These are phyloP conservation scores for Olyra latifolia DNA, from an alignment of 176 grass and related monocot species.

Conservation along the genomic window DNA sequence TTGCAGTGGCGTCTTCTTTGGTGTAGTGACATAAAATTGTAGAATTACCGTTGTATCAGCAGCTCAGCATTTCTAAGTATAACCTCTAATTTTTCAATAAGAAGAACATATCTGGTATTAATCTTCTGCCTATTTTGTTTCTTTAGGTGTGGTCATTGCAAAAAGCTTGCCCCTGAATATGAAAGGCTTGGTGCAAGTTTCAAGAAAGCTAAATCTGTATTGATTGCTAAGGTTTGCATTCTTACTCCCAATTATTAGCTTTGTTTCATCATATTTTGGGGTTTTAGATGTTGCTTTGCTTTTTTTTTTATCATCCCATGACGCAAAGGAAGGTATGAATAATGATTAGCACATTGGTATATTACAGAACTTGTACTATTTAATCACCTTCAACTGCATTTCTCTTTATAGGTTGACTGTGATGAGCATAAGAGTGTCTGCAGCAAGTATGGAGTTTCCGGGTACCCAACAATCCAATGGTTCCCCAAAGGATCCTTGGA, in stretches of 20 bases:
- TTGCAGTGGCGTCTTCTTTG: neutral
- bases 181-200: slow-evolving; percentile 83
- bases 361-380: neutral
- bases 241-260: neutral
- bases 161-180: slow-evolving; percentile 96
- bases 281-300: neutral
- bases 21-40: neutral
- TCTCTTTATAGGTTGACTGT: slow-evolving; percentile 65
- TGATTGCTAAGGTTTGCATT: slow-evolving; percentile 65
- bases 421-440: slow-evolving; percentile 81
- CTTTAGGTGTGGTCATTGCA: slow-evolving; percentile 86
- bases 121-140: neutral
- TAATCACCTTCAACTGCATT: neutral
- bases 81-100: neutral
- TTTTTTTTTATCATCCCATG: neutral
- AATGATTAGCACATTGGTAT: slow-evolving; percentile 9
- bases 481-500: slow-evolving; percentile 88
- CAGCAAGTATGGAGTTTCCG: slow-evolving; percentile 85
- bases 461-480: slow-evolving; percentile 92
- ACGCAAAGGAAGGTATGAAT: neutral
- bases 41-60: neutral
- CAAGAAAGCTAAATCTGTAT: slow-evolving; percentile 81
- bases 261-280: neutral
- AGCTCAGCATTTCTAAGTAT: neutral
- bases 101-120: neutral